These are phyloP conservation scores for Tetrahymena borealis DNA, from an alignment of 73 alveolate genomes.

Conservation along the genomic window DNA sequence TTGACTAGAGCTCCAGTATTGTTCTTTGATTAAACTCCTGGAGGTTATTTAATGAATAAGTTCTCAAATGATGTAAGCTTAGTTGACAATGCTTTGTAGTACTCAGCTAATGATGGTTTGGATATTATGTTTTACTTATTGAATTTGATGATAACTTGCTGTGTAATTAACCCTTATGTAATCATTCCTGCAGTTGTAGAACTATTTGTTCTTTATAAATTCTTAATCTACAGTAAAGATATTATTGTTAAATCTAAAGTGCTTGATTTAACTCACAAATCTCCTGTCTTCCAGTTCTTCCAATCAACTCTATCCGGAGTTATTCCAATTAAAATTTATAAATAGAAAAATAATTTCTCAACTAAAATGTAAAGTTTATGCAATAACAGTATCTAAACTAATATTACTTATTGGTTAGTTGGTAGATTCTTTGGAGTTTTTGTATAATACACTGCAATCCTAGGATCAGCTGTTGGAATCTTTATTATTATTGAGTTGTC, in stretches of 20 bases:
- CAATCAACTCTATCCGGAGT: not conserved
- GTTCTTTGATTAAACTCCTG: conserved; percentile 14
- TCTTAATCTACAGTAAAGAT: not conserved
- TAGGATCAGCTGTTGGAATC: not conserved
- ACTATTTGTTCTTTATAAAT: not conserved
- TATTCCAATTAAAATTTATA: not conserved
- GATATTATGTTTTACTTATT: conserved; percentile 6
- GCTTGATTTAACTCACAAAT: not conserved
- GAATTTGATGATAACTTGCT: not conserved
- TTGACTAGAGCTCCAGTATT: conserved; percentile 9
- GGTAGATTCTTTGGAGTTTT: not conserved
- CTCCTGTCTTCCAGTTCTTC: conserved; percentile 7
- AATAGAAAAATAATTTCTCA: not conserved
- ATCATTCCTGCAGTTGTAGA: not conserved
- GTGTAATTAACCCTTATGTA: conserved; percentile 3
- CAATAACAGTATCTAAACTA: not conserved
- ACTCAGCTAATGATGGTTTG: not conserved
- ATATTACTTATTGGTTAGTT: not conserved
- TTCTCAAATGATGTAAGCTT: conserved; percentile 15
- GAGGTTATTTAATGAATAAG: conserved; percentile 15
- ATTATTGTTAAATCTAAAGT: not conserved
- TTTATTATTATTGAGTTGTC: not conserved
- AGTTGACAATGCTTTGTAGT: not conserved
- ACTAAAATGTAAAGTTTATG: not conserved
- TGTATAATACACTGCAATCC: not conserved